phyloP scores from a whole-genome alignment of 2,329 filamentous ascomycete species.

The Chaetothyriales sp. region DNA sequence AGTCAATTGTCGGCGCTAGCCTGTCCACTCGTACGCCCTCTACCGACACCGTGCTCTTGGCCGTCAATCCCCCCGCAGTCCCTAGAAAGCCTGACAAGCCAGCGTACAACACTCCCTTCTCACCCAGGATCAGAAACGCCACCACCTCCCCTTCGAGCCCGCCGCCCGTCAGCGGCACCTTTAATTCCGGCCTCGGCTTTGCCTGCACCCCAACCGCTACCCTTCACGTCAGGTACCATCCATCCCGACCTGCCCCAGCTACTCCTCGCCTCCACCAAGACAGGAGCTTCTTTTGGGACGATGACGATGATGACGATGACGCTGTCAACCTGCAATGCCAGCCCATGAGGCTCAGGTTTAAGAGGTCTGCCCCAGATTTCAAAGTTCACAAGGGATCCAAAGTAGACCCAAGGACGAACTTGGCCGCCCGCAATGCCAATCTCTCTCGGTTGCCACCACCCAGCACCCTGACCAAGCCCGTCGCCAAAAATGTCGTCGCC shows the following conservation, averaged over 20 bases:
- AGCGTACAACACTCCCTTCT: background rate
- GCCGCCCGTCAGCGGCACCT: background rate
- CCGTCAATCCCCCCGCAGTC: background rate
- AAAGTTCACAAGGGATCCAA: background rate
- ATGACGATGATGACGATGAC: background rate
- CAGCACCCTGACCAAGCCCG: background rate
- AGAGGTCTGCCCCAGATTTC: background rate
- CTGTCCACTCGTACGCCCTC: background rate
- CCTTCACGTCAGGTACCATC: background rate
- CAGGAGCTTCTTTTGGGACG: background rate
- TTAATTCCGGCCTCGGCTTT: background rate
- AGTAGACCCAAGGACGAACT: background rate
- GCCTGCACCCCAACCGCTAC: too few relatives aligned
- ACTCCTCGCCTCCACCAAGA: background rate
- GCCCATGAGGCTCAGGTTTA: background rate
- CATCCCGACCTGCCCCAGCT: background rate
- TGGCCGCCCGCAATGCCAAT: background rate
- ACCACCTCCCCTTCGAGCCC: background rate
- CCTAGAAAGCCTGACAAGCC: background rate
- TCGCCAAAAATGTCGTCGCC: background rate
- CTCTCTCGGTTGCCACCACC: background rate
- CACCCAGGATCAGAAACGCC: too few relatives aligned
- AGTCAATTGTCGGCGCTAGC: background rate
- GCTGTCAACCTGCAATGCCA: background rate
- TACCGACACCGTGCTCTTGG: background rate